Conservation (phyloP, 2,329 filamentous ascomycete genomes). For the Nemania abortiva region DNA sequence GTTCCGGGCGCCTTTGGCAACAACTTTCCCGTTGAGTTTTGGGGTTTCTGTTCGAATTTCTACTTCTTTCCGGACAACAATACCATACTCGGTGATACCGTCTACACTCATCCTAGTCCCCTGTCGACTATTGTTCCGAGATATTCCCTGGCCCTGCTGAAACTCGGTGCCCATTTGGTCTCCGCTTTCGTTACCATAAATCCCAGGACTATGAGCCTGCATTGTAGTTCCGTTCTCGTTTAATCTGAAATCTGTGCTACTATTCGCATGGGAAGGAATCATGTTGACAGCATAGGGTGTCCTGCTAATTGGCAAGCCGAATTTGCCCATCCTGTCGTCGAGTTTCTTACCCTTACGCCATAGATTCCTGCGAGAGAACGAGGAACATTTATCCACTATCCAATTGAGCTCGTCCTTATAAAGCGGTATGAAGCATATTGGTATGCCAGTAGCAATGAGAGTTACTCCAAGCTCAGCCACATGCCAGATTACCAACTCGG, state of each 20-base stretch:
- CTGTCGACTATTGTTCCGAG: background rate
- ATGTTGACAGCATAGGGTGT: background rate
- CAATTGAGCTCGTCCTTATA: conserved; percentile 28
- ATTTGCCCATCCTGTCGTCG: background rate
- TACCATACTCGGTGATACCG: background rate
- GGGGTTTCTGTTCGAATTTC: background rate
- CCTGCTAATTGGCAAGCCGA: conserved; percentile 19
- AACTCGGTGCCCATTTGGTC: background rate
- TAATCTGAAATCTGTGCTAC: no score
- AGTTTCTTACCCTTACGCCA: background rate
- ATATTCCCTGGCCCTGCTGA: no score
- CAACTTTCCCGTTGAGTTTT: background rate
- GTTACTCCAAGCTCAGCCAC: conserved; percentile 40
- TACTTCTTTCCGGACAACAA: background rate
- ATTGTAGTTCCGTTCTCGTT: background rate
- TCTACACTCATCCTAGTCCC: background rate
- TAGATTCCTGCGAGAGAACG: background rate
- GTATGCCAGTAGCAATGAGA: conserved; percentile 43
- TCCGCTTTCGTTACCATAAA: background rate
- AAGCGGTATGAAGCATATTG: conserved; percentile 40
- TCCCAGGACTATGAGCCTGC: background rate
- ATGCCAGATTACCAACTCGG: conserved; percentile 42
- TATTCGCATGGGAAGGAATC: background rate
- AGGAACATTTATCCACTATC: conserved; percentile 3
- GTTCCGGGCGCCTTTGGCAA: background rate